phyloP scores from a whole-genome alignment of 2,329 filamentous ascomycete species.

The Emmonsia crescens region DNA sequence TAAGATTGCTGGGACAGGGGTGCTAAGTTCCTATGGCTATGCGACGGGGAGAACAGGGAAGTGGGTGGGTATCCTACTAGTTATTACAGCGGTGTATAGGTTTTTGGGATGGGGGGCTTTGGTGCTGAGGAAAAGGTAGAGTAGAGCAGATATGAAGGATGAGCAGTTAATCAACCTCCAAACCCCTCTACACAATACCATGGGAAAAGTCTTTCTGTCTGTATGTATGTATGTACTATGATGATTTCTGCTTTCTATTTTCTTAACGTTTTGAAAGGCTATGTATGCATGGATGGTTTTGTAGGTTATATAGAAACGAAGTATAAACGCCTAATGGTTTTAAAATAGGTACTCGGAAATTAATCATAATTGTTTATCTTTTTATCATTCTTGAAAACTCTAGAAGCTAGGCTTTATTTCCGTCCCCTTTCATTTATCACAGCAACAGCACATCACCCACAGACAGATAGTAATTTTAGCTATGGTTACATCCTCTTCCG shows the following conservation, averaged over 20 bases:
- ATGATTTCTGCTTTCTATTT: neutral
- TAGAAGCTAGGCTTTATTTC: no score
- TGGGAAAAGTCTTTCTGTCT: neutral
- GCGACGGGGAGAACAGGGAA: constrained; percentile 50
- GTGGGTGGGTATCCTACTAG: constrained; percentile 68
- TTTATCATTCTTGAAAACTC: no score
- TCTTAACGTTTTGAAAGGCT: no score
- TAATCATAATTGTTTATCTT: neutral
- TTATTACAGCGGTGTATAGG: constrained; percentile 63
- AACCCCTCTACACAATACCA: neutral
- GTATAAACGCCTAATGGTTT: neutral
- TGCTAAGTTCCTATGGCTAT: constrained; percentile 62
- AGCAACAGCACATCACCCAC: no score
- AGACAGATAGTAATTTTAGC: neutral
- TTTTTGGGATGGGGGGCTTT: constrained; percentile 50
- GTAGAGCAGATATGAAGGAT: neutral
- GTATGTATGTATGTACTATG: neutral
- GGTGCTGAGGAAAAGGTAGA: neutral
- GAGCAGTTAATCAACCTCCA: neutral
- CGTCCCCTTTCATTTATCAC: no score
- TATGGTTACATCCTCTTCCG: neutral
- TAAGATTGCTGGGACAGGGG: constrained; percentile 57
- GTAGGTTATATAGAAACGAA: neutral
- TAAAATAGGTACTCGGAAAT: neutral
- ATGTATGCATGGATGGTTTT: neutral